Evolutionary conservation across 805 yeast species (phyloP), one percentile per base, ranked within the genome.

Genomic region (Barnettozyma siamensis): DNA sequence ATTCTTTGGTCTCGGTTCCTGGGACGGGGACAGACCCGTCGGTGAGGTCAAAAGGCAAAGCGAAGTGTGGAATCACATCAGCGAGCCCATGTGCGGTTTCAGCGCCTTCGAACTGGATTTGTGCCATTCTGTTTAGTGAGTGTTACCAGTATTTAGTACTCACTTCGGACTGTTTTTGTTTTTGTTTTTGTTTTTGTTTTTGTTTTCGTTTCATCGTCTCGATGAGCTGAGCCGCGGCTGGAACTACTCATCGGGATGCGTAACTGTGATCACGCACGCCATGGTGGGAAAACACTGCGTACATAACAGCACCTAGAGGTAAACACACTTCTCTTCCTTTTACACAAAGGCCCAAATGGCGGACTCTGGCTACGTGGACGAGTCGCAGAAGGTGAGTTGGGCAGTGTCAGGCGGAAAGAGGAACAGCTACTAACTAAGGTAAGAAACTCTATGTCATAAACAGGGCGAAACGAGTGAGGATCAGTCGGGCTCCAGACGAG

Each of bases 1-100:
- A 73, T 7, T 80, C 81, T 2, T 62, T 63, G 8, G 49, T 48
- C 31, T 49, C 47, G 2, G 58, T 46, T 4, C 48, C 54, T 5
- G 57, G 54, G 12, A 57, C 38, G 4, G 59, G 47, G 2, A 33
- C 35, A 4, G 59, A 53, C 20, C 46, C 46, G 31, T 51, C 55
- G 4, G 48, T 48, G 20, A 43, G 24, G 3, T 47, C 48, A 19
- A 46, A 46, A 3, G 53, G 46, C 20, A 47, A 35, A 0, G 54
- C 48, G 8, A 56, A 45, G 19, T 42, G 42, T 3, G 46, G 37
- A 19, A 50, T 42, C 13, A 56, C 31, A 12, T 56, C 51, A n/a
- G 28, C 40, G 12, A 47, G 21, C 3, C 19, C 23, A 9, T 30
- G 36, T 15, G 38, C 37, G 3, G 17, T 13, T 6, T 42, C 43